Conservation (phyloP, 2,329 filamentous ascomycete species). For the Dothistroma pini region DNA sequence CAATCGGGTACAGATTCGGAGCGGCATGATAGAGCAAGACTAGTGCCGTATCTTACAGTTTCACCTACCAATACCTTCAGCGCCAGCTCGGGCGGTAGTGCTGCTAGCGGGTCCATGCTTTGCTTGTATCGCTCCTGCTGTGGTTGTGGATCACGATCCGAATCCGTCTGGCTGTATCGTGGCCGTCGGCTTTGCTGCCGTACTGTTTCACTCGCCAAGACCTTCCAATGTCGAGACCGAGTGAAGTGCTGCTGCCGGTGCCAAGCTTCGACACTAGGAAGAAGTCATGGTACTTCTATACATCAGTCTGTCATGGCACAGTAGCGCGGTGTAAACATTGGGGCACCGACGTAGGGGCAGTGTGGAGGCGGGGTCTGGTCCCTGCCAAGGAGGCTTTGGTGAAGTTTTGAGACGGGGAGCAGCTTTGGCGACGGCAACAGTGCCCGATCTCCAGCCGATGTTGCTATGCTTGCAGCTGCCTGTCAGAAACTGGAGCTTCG, state of each 20-base stretch:
- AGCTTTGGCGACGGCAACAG: neutral
- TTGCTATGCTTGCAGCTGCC: neutral
- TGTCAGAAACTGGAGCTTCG: neutral
- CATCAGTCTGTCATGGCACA: neutral
- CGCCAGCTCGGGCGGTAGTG: neutral
- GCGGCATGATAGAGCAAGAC: neutral
- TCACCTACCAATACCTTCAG: neutral
- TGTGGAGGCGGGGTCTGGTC: slow-evolving; percentile 3
- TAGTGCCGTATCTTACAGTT: neutral
- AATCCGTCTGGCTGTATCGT: neutral
- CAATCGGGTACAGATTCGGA: no score
- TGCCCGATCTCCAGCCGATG: no score
- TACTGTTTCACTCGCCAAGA: no score
- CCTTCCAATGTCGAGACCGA: no score
- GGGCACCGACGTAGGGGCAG: neutral
- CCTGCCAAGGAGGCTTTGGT: neutral
- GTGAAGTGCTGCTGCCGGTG: neutral
- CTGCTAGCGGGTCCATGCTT: neutral
- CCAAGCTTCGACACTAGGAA: neutral
- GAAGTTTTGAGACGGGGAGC: neutral
- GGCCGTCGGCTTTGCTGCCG: neutral
- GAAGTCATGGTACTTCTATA: neutral
- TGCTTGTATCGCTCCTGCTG: no score
- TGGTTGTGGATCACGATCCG: neutral
- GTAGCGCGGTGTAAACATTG: neutral